Percentiles rank a stretch among this genome's conserved stretches.
These are phyloP conservation scores for Mycena capillaripes DNA, from an alignment of 768 basidiomycete genomes.

Conservation along the genomic window DNA sequence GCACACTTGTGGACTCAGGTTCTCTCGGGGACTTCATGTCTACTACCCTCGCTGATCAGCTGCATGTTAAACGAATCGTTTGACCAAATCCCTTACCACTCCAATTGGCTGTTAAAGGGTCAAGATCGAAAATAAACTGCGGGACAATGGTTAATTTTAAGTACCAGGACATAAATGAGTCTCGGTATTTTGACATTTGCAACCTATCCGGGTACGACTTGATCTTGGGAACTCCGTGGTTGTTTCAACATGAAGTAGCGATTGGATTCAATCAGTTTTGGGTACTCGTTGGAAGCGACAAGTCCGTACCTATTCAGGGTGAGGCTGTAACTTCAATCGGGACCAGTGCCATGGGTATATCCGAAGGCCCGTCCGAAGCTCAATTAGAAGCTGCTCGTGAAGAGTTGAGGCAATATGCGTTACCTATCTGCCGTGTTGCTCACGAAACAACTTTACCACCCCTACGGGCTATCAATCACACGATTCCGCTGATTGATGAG, in stretches of 20 bases:
- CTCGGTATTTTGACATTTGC: slow-evolving; percentile 41
- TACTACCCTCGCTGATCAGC: slow-evolving; percentile 50
- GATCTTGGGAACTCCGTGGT: slow-evolving; percentile 43
- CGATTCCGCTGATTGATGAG: slow-evolving; percentile 43
- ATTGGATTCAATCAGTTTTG: slow-evolving; percentile 36
- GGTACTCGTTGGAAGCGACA: slow-evolving; percentile 28
- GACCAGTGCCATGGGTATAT: neutral
- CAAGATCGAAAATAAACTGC: slow-evolving; percentile 50
- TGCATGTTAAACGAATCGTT: slow-evolving; percentile 41
- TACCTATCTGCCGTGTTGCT: slow-evolving; percentile 36
- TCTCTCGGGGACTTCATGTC: slow-evolving; percentile 57
- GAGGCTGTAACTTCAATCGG: neutral
- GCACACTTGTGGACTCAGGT: slow-evolving; percentile 53
- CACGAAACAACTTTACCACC: slow-evolving; percentile 42
- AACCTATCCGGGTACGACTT: slow-evolving; percentile 47
- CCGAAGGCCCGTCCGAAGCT: neutral
- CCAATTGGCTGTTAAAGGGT: slow-evolving; percentile 40
- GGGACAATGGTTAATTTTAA: slow-evolving; percentile 39
- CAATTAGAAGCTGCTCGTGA: neutral
- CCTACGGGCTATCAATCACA: slow-evolving; percentile 42
- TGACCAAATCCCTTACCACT: slow-evolving; percentile 45
- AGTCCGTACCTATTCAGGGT: slow-evolving; percentile 25
- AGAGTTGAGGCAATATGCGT: slow-evolving; percentile 19
- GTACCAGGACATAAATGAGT: slow-evolving; percentile 50
- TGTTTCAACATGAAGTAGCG: slow-evolving; percentile 40